phyloP scores from a whole-genome alignment of 2,329 filamentous ascomycete species.

The Fusarium guadeloupense region DNA sequence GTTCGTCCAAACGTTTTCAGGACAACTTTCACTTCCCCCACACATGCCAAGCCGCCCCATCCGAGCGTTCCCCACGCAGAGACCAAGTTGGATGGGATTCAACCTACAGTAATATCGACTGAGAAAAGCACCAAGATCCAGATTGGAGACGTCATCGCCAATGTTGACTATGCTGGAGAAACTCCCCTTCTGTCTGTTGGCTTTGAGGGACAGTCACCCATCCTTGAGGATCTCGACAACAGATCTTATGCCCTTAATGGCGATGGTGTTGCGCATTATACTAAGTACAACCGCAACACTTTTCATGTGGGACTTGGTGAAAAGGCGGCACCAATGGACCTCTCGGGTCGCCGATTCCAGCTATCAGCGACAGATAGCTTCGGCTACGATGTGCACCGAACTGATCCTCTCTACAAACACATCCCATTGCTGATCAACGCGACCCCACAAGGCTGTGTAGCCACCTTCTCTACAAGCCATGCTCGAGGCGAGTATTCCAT shows the following conservation, averaged over 20 bases:
- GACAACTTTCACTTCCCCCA: conserved; percentile 70
- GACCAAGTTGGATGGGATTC: conserved; percentile 44
- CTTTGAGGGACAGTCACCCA: conserved; percentile 58
- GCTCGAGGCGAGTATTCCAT: conserved; percentile 71
- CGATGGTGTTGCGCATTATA: conserved; percentile 71
- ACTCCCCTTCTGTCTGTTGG: conserved; percentile 66
- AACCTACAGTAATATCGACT: conserved; percentile 46
- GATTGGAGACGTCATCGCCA: conserved; percentile 60
- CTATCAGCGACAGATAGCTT: conserved; percentile 77
- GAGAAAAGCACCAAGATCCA: conserved; percentile 54
- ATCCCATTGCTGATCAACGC: conserved; percentile 77
- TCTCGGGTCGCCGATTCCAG: conserved; percentile 71
- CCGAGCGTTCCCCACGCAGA: conserved; percentile 64
- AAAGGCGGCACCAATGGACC: conserved; percentile 77
- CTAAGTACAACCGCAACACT: conserved; percentile 67
- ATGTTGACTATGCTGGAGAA: conserved; percentile 64
- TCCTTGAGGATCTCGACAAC: conserved; percentile 70
- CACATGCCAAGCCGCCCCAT: conserved; percentile 71
- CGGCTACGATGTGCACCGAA: conserved; percentile 75
- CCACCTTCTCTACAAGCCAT: conserved; percentile 73
- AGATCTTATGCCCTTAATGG: conserved; percentile 73
- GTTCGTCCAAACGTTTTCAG: conserved; percentile 71
- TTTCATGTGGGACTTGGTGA: conserved; percentile 77
- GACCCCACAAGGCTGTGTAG: conserved; percentile 70
- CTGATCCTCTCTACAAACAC: conserved; percentile 79